Percentiles rank a stretch among this genome's conserved stretches.
These are phyloP conservation scores for Trichoderma parareesei DNA, from an alignment of 495 filamentous ascomycete species.

Conservation along the genomic window DNA sequence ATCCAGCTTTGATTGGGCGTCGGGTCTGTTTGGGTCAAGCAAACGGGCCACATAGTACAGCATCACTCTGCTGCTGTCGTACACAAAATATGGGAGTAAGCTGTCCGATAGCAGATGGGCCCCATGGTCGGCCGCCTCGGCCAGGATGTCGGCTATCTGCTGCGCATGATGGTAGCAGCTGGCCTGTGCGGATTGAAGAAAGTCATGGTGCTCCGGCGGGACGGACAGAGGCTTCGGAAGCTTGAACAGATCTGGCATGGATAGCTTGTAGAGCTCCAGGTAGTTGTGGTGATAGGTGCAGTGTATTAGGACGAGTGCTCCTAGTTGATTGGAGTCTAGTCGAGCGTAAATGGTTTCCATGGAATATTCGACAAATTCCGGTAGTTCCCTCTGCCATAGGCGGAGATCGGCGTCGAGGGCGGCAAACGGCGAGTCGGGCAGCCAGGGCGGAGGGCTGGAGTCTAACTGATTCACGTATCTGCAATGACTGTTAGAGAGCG, in stretches of 20 bases:
- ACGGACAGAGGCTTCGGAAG: neutral
- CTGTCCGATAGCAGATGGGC: neutral
- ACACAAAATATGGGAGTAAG: constrained; percentile 4
- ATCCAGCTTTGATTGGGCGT: neutral
- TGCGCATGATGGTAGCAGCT: constrained; percentile 10
- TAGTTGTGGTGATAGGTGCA: constrained; percentile 12
- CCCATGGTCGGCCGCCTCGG: constrained; percentile 11
- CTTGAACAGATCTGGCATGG: constrained; percentile 8
- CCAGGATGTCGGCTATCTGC: constrained; percentile 9
- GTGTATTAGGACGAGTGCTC: constrained; percentile 10
- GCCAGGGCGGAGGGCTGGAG: constrained; percentile 7
- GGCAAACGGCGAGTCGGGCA: neutral
- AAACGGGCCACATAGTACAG: constrained; percentile 11
- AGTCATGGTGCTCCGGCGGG: constrained; percentile 9
- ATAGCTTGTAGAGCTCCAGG: constrained; percentile 10
- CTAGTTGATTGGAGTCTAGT: constrained; percentile 10
- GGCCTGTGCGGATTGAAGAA: constrained; percentile 4
- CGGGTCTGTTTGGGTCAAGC: neutral
- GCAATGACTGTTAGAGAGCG: neutral
- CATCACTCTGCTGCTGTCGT: constrained; percentile 11
- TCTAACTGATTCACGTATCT: constrained; percentile 5
- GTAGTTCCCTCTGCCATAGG: constrained; percentile 4
- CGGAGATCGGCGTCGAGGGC: constrained; percentile 9
- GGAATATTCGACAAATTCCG: constrained; percentile 12
- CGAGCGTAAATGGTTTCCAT: constrained; percentile 11